Base-by-base conservation (phyloP, 208 protist genomes). In the Acanthamoeba healyi region DNA sequence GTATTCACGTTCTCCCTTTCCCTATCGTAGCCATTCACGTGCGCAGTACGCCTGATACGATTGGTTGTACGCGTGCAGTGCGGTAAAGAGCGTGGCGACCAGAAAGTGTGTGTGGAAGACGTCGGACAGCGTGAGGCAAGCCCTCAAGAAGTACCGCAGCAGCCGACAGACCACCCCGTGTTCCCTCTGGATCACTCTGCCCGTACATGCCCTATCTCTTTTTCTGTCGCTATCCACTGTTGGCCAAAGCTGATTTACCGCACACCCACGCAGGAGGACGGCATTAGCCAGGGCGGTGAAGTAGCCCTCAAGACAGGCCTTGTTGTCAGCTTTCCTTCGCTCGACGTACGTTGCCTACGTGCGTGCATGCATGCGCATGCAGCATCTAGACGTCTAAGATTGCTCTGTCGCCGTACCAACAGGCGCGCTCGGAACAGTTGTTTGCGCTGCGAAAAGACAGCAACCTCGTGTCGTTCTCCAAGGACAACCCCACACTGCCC, bases 281-380 rank as follows among this genome's bases (percentile, higher is more conserved):
- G 65, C 7, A n/a, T n/a, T n/a, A 34, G 19, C 54, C 54, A 61
- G 19, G 34, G 34, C 65, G 65, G 65, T 9, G 65, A 74, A 17
- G 5, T 26, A 10, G 65, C 65, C n/a, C n/a, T 74, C n/a, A 74
- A 40, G n/a, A 42, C 65, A 29, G 65, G 65, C 65, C 65, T 74
- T 9, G 3, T 74, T 9, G 2, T 38, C 32, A 74, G 65, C 65
- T 74, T 74, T 38, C 32, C 65, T 26, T 42, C 65, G 2, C n/a
- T 74, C 12, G 65, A 74, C 17, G 65, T 74, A 74, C 65, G 65
- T 70, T 24, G n/a, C n/a, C n/a, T n/a, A n/a, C n/a, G n/a, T n/a
- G n/a, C n/a, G n/a, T n/a, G n/a, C 3, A 74, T 9, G 12, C 65
- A 74, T 29, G 10, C n/a, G 29, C 4, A 7, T 38, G 12, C 38